Evolutionary conservation across 441 rosid genomes (phyloP).

Genomic region (Cnidoscolus chayamansa): DNA sequence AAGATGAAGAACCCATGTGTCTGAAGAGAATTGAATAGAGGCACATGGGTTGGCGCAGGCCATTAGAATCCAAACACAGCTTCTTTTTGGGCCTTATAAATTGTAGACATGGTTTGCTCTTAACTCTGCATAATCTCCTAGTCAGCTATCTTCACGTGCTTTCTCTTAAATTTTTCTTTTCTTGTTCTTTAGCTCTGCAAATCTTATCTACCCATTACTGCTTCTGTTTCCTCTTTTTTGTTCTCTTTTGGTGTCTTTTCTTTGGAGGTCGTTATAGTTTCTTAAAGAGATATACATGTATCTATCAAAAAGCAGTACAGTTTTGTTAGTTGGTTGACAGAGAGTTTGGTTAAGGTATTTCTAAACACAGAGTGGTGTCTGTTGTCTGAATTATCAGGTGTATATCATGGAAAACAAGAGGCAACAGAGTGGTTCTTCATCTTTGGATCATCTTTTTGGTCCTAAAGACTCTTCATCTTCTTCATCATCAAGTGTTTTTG

Average conservation of each 20-base stretch:
- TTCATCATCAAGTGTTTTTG: conserved; percentile 34
- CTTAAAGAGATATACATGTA: background rate
- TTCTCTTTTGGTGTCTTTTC: conserved; percentile 14
- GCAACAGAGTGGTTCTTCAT: conserved; percentile 30
- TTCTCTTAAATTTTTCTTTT: conserved; percentile 1
- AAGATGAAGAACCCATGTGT: conserved; percentile 18
- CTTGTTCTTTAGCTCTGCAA: conserved; percentile 7
- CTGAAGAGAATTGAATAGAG: conserved; percentile 15
- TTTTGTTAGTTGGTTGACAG: conserved; percentile 51
- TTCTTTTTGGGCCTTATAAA: conserved; percentile 43
- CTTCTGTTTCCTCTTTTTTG: conserved; percentile 6
- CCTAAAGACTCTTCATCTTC: conserved; percentile 46
- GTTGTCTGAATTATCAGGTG: too few species aligned
- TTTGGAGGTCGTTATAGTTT: conserved; percentile 24
- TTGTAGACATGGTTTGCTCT: conserved; percentile 19
- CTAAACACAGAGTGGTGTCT: too few species aligned
- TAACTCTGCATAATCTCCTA: conserved; percentile 5
- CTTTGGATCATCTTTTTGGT: conserved; percentile 58
- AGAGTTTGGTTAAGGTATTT: conserved; percentile 9
- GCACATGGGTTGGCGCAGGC: conserved; percentile 23
- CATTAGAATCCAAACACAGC: conserved; percentile 2
- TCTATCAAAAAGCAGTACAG: conserved; percentile 18
- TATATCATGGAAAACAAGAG: conserved; percentile 45
- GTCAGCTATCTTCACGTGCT: conserved; percentile 37
- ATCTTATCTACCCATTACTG: conserved; percentile 30